Conservation (phyloP, 768 basidiomycete genomes). For the Psilocybe cyanescens region DNA sequence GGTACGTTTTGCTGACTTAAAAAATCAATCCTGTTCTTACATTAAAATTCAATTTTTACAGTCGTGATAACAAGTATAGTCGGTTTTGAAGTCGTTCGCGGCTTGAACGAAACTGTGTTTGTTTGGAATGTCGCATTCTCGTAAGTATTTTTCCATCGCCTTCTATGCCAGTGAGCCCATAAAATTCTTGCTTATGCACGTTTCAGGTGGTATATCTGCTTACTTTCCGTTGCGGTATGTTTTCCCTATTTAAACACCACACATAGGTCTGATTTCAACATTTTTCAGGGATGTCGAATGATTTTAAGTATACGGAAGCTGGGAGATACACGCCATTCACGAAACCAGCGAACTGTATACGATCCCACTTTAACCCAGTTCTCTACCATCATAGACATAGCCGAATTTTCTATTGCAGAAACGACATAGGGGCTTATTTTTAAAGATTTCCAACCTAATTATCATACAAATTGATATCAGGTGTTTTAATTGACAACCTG, state of each 20-base stretch:
- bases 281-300: slow-evolving; percentile 17
- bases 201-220: slow-evolving; percentile 10
- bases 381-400: slow-evolving; percentile 8
- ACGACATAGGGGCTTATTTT: no score
- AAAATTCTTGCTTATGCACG: background rate
- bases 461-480: background rate
- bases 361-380: slow-evolving; percentile 2
- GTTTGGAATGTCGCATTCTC: slow-evolving; percentile 10
- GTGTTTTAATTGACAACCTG: background rate
- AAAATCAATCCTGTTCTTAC: background rate
- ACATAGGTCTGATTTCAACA: background rate
- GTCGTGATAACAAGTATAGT: background rate
- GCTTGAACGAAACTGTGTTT: background rate
- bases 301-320: slow-evolving; percentile 19
- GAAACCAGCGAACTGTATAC: slow-evolving; percentile 26
- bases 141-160: background rate
- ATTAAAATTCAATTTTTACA: background rate
- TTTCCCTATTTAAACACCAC: background rate
- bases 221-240: slow-evolving; percentile 14
- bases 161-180: background rate
- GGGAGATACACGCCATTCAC: background rate
- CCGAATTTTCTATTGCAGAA: background rate
- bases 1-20: background rate
- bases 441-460: background rate
- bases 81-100: slow-evolving; percentile 2